A percentile compares a stretch with the other conserved stretches of the same genome.
phyloP scores from a whole-genome alignment of 176 grass and related monocot species.

The Aegilops longissima region DNA sequence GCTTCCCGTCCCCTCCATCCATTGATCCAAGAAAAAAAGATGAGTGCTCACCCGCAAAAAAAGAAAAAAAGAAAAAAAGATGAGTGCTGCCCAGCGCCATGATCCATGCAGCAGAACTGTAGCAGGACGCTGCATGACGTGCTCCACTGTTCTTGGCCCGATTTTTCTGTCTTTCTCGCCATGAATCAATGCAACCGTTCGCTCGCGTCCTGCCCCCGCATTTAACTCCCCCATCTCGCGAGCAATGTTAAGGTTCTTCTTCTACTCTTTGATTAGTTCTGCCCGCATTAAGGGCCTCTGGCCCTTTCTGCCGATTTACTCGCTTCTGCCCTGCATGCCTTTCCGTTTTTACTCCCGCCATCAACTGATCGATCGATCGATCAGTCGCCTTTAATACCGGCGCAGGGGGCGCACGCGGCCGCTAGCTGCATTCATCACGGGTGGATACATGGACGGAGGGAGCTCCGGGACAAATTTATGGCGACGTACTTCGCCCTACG shows the following conservation, averaged over 20 bases:
- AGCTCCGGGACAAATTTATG: background rate
- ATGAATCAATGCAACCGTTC: constrained; percentile 25
- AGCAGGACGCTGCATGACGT: constrained; percentile 1
- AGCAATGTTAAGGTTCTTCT: constrained; percentile 15
- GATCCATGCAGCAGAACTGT: background rate
- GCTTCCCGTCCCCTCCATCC: background rate
- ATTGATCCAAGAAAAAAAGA: background rate
- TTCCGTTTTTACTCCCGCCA: constrained; percentile 20
- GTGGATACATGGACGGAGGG: background rate
- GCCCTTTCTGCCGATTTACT: no score
- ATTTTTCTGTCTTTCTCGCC: constrained; percentile 16
- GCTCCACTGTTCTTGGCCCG: background rate
- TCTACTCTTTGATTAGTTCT: background rate
- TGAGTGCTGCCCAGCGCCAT: background rate
- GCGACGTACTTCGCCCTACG: background rate
- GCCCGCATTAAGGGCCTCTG: no score
- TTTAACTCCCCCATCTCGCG: constrained; percentile 17
- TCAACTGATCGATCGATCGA: background rate
- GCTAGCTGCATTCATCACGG: constrained; percentile 19
- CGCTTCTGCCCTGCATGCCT: background rate
- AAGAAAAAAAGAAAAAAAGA: no score
- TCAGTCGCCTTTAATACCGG: background rate
- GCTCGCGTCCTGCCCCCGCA: background rate
- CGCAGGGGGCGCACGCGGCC: background rate
- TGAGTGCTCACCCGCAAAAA: background rate